Base-by-base conservation (phyloP, 371 early-diverging fungal genomes). In the Basidiobolus meristosporus region DNA sequence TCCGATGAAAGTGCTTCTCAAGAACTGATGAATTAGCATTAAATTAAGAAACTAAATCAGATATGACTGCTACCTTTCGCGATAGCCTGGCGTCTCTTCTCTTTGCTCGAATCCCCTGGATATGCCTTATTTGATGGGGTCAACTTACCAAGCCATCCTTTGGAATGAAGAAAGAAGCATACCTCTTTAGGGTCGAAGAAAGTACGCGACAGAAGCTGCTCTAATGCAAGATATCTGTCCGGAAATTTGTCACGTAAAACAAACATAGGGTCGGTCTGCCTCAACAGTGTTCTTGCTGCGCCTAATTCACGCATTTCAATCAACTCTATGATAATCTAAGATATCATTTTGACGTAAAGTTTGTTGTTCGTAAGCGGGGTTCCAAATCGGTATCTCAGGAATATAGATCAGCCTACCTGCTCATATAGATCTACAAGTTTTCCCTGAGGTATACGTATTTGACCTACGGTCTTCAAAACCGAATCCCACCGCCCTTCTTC, bases 181-280 rank as follows among this genome's bases (percentile, higher is more conserved):
- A 62, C 63, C 23, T 73, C 68, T 31, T 65, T 62, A 16, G 61
- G 50, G 41, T 74, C 78, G 47, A 78, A 65, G 40, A 63, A 49
- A 6, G 72, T 65, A 6, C 67, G 54, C 0, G 80, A 70, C 14
- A 90, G 41, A 19, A 90, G 48, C 38, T 73, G 64, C 53, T 87
- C 89, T n/a, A 88, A 54, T 21, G 64, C 64, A 29, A 82, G 46
- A 41, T 90, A 91, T 29, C 90, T 60, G 14, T 90, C 89, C 0
- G 82, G 77, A 37, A 72, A 64, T 4, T 57, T 53, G 16, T 82
- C 74, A 21, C 70, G 59, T 38, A 91, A 52, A 12, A 70, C 37
- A 41, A 81, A 68, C 72, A 91, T 75, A 2, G 85, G 77, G 33
- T 84, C 84, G 0, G 90, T 90, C 40, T 85, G 83, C 32, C 92